These are phyloP conservation scores for Circinella minor DNA, from an alignment of 371 early-diverging fungal species.

Conservation along the genomic window DNA sequence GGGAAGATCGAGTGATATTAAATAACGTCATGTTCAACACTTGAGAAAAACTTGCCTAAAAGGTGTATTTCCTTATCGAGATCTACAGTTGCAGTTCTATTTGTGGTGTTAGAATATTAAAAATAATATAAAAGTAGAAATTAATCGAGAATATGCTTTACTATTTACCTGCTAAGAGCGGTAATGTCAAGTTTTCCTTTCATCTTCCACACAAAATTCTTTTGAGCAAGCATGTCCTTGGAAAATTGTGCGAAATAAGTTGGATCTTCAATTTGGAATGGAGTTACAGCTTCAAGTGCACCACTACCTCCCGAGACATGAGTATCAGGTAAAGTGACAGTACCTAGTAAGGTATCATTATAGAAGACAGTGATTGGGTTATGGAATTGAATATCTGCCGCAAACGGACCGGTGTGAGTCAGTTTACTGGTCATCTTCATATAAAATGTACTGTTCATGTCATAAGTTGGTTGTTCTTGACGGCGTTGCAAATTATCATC, in stretches of 20 bases:
- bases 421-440: conserved; percentile 53
- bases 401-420: conserved; percentile 59
- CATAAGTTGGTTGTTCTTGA: conserved; percentile 25
- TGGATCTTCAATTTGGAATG: conserved; percentile 51
- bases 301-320: conserved; percentile 55
- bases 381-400: conserved; percentile 60
- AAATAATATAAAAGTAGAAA: conserved; percentile 32
- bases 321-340: conserved; percentile 55
- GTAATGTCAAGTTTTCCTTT: conserved; percentile 61
- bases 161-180: conserved; percentile 54
- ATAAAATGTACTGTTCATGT: conserved; percentile 46
- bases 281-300: conserved; percentile 38
- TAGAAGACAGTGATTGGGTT: conserved; percentile 53
- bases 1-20: no score
- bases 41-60: conserved; percentile 21
- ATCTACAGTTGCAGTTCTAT: conserved; percentile 47
- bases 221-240: conserved; percentile 56
- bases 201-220: conserved; percentile 59
- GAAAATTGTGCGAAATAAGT: conserved; percentile 55
- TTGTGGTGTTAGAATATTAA: background rate
- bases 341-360: conserved; percentile 56
- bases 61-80: conserved; percentile 36
- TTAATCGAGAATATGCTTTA: conserved; percentile 45
- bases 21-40: background rate
- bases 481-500: conserved; percentile 24